Percentiles rank a stretch among this genome's conserved stretches.
These are phyloP conservation scores for Candida jianshihensis DNA, from an alignment of 805 yeast species.

Conservation along the genomic window DNA sequence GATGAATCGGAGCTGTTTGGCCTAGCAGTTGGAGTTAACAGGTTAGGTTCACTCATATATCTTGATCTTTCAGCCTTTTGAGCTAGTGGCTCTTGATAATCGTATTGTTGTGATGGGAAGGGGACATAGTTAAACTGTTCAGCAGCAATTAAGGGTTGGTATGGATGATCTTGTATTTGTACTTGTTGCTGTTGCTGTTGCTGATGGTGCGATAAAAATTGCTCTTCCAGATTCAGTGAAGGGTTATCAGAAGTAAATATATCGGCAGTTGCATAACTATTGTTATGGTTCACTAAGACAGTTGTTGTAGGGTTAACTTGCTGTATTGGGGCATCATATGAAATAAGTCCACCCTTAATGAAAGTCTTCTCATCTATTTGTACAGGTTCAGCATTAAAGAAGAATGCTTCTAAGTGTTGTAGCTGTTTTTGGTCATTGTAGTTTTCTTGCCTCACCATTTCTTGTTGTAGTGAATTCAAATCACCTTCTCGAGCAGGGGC, in stretches of 20 bases:
- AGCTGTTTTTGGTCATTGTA: no score
- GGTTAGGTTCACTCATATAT: slow-evolving; percentile 11
- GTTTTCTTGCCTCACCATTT: no score
- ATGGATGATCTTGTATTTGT: background rate
- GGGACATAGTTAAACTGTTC: background rate
- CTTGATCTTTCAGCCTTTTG: slow-evolving; percentile 4
- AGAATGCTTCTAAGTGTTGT: background rate
- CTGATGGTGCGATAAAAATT: no score
- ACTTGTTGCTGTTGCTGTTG: background rate
- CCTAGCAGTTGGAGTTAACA: slow-evolving; percentile 4
- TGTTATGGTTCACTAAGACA: background rate
- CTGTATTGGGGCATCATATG: no score
- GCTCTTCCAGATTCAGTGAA: no score
- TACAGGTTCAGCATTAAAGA: no score
- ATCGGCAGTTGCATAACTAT: slow-evolving; percentile 14
- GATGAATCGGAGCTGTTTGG: slow-evolving; percentile 6
- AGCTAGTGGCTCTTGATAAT: slow-evolving; percentile 6
- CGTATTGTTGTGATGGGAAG: background rate
- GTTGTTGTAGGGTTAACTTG: no score
- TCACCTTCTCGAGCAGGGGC: no score
- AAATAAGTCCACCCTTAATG: no score
- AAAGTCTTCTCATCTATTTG: no score
- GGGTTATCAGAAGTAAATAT: slow-evolving; percentile 18
- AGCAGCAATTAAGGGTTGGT: background rate
- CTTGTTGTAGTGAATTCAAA: no score